phyloP scores from a whole-genome alignment of 140 eudicot genomes.

The Oenanthe javanica region DNA sequence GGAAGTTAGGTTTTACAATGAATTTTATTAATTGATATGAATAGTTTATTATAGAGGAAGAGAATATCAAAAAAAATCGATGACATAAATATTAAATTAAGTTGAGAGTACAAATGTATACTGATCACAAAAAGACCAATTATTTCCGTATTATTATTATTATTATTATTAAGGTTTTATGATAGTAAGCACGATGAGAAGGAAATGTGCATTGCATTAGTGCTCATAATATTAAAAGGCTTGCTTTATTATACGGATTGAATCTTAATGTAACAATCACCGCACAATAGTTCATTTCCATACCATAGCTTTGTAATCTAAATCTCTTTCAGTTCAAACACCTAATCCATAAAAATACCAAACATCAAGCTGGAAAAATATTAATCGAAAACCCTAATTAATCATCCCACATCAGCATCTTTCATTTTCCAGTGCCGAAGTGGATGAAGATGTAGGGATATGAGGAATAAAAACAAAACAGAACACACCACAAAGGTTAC shows the following conservation, averaged over 20 bases:
- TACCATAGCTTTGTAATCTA: neutral
- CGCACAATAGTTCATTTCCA: neutral
- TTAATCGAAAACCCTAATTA: no score
- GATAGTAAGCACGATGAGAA: neutral
- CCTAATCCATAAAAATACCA: neutral
- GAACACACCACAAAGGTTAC: neutral
- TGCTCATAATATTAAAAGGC: neutral
- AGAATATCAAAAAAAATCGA: no score
- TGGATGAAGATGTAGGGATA: neutral
- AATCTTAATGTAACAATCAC: neutral
- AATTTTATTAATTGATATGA: no score
- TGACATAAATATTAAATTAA: no score
- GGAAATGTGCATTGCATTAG: neutral
- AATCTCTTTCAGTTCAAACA: neutral
- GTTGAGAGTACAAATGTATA: no score
- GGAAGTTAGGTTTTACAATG: no score
- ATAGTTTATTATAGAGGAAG: no score
- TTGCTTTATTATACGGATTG: neutral
- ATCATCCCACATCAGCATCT: constrained; percentile 1
- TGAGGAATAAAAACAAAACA: neutral
- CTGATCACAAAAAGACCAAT: neutral
- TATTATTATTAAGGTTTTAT: neutral
- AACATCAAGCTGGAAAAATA: neutral
- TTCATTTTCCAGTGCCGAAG: neutral
- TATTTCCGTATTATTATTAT: neutral